A percentile compares a stretch with the other conserved stretches of the same genome.
phyloP scores from a whole-genome alignment of 2,329 filamentous ascomycete species.

The Stromatinia cepivora region DNA sequence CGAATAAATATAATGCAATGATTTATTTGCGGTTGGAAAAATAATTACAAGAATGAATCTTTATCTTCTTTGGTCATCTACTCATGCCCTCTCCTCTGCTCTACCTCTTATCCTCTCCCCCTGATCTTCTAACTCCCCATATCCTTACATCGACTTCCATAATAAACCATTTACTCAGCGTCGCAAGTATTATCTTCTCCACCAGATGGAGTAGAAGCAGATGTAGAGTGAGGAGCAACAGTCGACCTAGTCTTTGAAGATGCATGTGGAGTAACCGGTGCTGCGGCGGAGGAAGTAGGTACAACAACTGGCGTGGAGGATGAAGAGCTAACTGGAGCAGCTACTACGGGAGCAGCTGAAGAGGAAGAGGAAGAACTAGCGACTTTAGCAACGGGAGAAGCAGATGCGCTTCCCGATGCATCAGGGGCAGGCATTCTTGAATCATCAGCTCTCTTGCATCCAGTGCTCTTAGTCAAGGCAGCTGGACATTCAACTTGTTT shows the following conservation, averaged over 20 bases:
- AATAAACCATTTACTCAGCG: background rate
- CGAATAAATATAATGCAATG: background rate
- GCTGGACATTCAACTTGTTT: constrained; percentile 51
- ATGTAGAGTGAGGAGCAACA: background rate
- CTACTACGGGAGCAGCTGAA: background rate
- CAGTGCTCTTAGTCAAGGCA: constrained; percentile 47
- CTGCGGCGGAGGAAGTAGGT: background rate
- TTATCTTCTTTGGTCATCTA: background rate
- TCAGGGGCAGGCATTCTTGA: constrained; percentile 22
- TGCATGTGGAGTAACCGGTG: background rate
- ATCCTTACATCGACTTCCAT: background rate
- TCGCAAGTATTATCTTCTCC: constrained; percentile 5
- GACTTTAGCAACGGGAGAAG: background rate
- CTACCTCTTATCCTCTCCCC: background rate
- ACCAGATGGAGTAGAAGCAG: background rate
- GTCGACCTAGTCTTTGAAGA: background rate
- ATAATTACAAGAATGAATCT: constrained; percentile 13
- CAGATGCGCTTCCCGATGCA: constrained; percentile 4
- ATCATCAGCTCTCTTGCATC: constrained; percentile 42
- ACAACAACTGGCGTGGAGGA: background rate
- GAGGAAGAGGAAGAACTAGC: background rate
- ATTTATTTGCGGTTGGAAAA: background rate
- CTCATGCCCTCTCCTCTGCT: background rate
- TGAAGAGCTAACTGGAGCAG: background rate
- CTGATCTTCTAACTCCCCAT: too few relatives aligned